Percentiles rank a stretch among this genome's conserved stretches.
phyloP scores from a whole-genome alignment of 2,329 filamentous ascomycete genomes.

The Trichoderma citrinoviride region DNA sequence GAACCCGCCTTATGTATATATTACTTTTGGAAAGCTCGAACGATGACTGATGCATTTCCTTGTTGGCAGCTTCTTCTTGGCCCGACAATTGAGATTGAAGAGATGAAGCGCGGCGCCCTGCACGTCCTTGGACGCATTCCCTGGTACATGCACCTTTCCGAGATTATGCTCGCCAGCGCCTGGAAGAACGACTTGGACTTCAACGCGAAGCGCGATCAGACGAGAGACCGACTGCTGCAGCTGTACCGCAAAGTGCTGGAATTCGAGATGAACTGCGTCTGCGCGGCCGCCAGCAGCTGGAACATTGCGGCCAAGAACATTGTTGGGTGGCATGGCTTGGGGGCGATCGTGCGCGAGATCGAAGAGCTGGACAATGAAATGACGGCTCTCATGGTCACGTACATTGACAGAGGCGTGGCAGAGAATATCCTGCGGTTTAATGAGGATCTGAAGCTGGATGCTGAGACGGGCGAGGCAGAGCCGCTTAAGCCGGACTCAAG shows the following conservation, averaged over 20 bases:
- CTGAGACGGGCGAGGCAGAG: neutral
- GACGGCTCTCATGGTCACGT: conserved; percentile 26
- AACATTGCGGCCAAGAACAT: conserved; percentile 39
- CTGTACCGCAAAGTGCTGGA: conserved; percentile 37
- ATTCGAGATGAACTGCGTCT: conserved; percentile 42
- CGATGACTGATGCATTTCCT: neutral
- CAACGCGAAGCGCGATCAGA: conserved; percentile 24
- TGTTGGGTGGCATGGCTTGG: conserved; percentile 36
- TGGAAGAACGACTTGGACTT: conserved; percentile 30
- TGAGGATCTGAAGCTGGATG: conserved; percentile 20
- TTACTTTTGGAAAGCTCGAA: neutral
- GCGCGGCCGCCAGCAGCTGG: conserved; percentile 39
- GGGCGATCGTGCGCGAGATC: conserved; percentile 30
- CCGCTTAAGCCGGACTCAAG: neutral
- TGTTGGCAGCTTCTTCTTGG: conserved; percentile 35
- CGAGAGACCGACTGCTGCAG: conserved; percentile 28
- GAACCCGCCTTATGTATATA: neutral
- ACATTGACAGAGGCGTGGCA: conserved; percentile 24
- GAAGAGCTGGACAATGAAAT: conserved; percentile 31
- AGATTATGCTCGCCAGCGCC: conserved; percentile 28
- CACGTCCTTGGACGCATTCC: conserved; percentile 36
- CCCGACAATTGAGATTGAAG: conserved; percentile 34
- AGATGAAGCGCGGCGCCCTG: conserved; percentile 32
- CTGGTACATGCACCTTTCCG: conserved; percentile 37
- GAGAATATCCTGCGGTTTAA: conserved; percentile 24